phyloP scores from a whole-genome alignment of 805 yeast genomes.

The Saccharomycopsis fodiens region DNA sequence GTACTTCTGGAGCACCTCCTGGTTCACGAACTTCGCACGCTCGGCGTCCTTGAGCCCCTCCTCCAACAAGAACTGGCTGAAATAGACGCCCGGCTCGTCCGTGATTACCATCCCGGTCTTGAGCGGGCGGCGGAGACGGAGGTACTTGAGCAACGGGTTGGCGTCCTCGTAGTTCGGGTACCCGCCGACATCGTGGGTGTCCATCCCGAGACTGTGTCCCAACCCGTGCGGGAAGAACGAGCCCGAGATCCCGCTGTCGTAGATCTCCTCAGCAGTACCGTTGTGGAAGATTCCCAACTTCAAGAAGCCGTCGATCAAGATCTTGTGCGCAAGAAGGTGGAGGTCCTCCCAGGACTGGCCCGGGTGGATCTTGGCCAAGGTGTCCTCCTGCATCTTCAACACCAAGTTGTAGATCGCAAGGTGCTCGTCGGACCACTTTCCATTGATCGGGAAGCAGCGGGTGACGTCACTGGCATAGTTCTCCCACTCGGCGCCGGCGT shows the following conservation, averaged over 20 bases:
- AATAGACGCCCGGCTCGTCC: slow-evolving; percentile 92
- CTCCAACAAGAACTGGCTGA: slow-evolving; percentile 73
- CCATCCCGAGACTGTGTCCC: slow-evolving; percentile 91
- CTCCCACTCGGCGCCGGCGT: slow-evolving; percentile 97
- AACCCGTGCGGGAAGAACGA: slow-evolving; percentile 93
- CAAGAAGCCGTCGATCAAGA: slow-evolving; percentile 64
- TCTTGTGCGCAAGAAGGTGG: slow-evolving; percentile 72
- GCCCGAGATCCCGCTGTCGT: slow-evolving; percentile 60
- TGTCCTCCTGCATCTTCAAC: slow-evolving; percentile 67
- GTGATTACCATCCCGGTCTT: slow-evolving; percentile 80
- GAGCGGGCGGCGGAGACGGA: slow-evolving; percentile 72
- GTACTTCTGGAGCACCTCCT: slow-evolving; percentile 62
- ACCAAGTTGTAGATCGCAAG: slow-evolving; percentile 75
- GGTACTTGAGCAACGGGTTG: slow-evolving; percentile 64
- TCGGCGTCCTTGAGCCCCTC: slow-evolving; percentile 46
- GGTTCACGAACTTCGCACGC: slow-evolving; percentile 52
- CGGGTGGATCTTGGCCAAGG: slow-evolving; percentile 68
- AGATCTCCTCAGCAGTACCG: slow-evolving; percentile 55
- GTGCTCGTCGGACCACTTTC: slow-evolving; percentile 86
- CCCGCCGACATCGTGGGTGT: slow-evolving; percentile 95
- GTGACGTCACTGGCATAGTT: slow-evolving; percentile 93
- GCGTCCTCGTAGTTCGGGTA: slow-evolving; percentile 77
- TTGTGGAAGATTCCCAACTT: slow-evolving; percentile 70
- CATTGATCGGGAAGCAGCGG: slow-evolving; percentile 86
- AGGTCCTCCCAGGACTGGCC: slow-evolving; percentile 82